Conservation (phyloP, 108 stramenopile genomes). For the Nannochloropsis salina region DNA sequence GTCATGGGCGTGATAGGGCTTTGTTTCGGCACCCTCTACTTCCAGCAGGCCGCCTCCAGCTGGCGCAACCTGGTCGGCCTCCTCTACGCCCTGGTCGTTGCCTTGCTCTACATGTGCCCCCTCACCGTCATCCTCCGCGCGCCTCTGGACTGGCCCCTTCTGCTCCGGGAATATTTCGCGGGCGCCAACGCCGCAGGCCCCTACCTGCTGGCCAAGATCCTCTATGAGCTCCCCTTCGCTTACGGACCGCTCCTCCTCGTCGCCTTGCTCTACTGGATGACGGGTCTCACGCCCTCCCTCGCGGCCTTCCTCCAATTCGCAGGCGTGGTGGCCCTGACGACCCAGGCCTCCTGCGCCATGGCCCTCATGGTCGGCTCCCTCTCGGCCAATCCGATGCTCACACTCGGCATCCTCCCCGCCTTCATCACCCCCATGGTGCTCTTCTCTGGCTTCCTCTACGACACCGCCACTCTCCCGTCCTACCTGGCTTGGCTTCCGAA, state of each 20-base stretch:
- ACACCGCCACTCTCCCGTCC: background rate
- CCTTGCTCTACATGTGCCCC: constrained; percentile 12
- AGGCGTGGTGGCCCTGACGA: constrained; percentile 2
- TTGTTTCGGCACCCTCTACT: background rate
- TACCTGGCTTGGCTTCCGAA: background rate
- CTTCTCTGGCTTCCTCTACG: background rate
- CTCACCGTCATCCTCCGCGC: background rate
- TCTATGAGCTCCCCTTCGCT: background rate
- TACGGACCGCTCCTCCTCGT: background rate
- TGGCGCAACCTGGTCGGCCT: background rate
- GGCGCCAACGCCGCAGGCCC: background rate
- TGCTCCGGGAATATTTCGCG: background rate
- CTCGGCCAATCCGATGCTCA: background rate
- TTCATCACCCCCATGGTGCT: constrained; percentile 5
- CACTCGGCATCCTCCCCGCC: background rate
- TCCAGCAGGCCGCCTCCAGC: background rate
- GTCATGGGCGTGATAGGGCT: background rate
- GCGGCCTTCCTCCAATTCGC: background rate
- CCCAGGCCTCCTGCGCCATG: background rate
- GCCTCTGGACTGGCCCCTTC: background rate
- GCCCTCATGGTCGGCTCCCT: background rate
- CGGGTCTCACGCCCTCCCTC: background rate
- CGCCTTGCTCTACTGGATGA: background rate
- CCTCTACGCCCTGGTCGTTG: background rate
- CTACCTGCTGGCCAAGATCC: background rate